Base-by-base conservation (phyloP, 768 basidiomycete genomes). In the Mrakia blollopis region DNA sequence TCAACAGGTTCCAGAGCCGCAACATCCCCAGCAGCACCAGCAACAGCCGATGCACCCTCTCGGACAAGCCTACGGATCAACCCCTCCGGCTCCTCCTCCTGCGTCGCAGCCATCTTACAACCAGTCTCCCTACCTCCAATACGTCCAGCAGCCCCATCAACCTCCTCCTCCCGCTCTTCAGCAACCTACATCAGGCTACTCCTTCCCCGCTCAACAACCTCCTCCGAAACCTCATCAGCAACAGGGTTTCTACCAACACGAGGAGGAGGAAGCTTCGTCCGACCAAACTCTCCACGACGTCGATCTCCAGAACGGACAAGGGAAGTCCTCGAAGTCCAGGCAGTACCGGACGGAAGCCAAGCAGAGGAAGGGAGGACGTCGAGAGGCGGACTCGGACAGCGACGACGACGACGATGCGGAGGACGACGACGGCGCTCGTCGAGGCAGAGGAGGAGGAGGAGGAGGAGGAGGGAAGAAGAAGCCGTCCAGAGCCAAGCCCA, bases 221-320 rank as follows among this genome's bases (percentile, higher is more conserved):
- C 28, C 39, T 35, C 11, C 35, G 13, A 3, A 8, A 7, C 3
- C 67, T 37, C 32, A 68, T 10, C 67, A 32, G 9, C 67, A 21
- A 28, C 54, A 6, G 16, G 67, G 67, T 4, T 41, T 68, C 67
- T 68, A 68, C 21, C 67, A 68, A 37, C 67, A 68, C 67, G 67
- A 68, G 35, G 67, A 68, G 35, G 67, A 68, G n/a, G 67, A 68
- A 16, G 39, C 39, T 41, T 41, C 39, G 39, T 68, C 67, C 28
- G 67, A 68, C 35, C 67, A 68, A 44, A 68, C 67, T 25, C 67
- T 68, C 35, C n/a, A 68, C 39, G 67, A 68, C 35, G 67, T 68
- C 35, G 67, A 68, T 35, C 67, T 68, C 21, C 67, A 68, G 39
- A 14, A 21, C 67, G 35, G 35, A 23, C 67, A 28, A 21, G 32